Evolutionary conservation across 345 rosid genomes (phyloP).

Genomic region (Nephelium lappaceum): DNA sequence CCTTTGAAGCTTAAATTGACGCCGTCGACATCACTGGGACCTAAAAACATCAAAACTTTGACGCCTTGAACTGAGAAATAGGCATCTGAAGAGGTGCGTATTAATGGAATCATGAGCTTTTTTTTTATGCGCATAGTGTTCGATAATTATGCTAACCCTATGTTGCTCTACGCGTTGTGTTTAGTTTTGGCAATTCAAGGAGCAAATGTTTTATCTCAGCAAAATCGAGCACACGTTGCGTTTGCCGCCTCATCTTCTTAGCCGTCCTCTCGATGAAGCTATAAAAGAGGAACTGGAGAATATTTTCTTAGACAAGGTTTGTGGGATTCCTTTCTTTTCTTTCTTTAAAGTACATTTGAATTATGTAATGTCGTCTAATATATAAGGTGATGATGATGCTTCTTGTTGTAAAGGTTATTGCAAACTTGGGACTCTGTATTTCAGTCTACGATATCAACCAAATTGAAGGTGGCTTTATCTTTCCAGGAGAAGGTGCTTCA

Average conservation of each 20-base stretch:
- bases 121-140: neutral
- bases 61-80: neutral
- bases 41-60: too few species aligned
- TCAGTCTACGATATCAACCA: slow-evolving; percentile 66
- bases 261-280: slow-evolving; percentile 66
- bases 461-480: slow-evolving; percentile 72
- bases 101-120: too few species aligned
- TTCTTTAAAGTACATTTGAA: neutral
- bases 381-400: slow-evolving; percentile 1
- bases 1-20: neutral
- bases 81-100: neutral
- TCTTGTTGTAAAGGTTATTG: slow-evolving; percentile 57
- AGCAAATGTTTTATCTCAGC: slow-evolving; percentile 73
- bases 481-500: slow-evolving; percentile 85
- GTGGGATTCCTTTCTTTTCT: neutral
- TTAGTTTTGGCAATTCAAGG: neutral
- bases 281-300: slow-evolving; percentile 60
- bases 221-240: slow-evolving; percentile 72
- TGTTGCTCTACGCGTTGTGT: neutral
- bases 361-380: neutral
- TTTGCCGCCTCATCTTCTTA: slow-evolving; percentile 75
- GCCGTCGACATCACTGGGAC: neutral
- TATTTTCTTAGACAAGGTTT: slow-evolving; percentile 82
- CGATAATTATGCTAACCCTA: neutral
- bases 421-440: slow-evolving; percentile 76